A percentile compares a stretch with the other conserved stretches of the same genome.
Conservation (phyloP, 441 rosid genomes). For the Raphanus hybrid region DNA sequence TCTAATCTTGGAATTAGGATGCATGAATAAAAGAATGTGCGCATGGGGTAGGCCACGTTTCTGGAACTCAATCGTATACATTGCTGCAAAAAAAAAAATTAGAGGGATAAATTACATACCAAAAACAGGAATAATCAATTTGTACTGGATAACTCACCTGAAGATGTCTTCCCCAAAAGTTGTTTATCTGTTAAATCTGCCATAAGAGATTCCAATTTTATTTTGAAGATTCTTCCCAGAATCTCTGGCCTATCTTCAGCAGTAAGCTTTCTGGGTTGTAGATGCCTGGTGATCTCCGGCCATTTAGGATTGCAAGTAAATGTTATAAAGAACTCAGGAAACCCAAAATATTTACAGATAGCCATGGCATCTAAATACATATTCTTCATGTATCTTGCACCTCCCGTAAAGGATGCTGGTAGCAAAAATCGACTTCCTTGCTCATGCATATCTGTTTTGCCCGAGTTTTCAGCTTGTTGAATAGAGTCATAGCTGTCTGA, state of each 20-base stretch:
- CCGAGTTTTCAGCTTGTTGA: neutral
- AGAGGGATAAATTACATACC: neutral
- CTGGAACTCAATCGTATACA: neutral
- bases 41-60: neutral
- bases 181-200: neutral
- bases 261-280: neutral
- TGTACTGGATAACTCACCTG: neutral
- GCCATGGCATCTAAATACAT: conserved; percentile 1
- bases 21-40: neutral
- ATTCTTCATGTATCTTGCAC: neutral
- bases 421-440: neutral
- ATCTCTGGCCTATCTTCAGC: neutral
- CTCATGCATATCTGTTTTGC: neutral
- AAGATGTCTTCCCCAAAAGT: neutral
- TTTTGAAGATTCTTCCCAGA: neutral
- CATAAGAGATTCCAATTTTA: neutral
- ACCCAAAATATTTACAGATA: neutral
- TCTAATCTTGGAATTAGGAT: neutral
- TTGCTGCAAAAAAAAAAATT: neutral
- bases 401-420: neutral
- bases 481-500: neutral
- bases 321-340: neutral
- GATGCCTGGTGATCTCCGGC: neutral
- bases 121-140: neutral
- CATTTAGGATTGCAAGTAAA: neutral